Evolutionary conservation across 768 basidiomycete species (phyloP).

Genomic region (Ephemerocybe angulata): DNA sequence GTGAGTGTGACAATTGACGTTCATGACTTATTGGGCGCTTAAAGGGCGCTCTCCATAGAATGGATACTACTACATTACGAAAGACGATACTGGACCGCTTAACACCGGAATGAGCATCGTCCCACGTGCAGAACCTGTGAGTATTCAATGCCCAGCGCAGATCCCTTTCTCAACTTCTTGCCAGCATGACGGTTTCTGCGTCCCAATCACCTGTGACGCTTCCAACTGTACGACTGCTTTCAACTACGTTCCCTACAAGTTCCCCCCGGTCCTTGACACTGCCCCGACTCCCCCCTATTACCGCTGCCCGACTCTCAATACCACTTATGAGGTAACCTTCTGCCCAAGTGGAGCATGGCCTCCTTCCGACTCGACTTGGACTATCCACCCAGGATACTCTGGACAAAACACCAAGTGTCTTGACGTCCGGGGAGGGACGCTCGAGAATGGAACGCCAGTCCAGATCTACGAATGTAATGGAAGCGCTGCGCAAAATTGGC

Average conservation of each 20-base stretch:
- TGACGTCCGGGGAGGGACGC: slow-evolving; percentile 29
- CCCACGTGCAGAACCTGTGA: slow-evolving; percentile 9
- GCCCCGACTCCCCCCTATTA: slow-evolving; percentile 19
- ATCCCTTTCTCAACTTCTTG: neutral
- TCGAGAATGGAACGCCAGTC: slow-evolving; percentile 30
- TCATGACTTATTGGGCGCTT: neutral
- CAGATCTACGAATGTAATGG: slow-evolving; percentile 32
- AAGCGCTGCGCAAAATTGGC: slow-evolving; percentile 21
- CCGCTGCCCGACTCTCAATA: slow-evolving; percentile 16
- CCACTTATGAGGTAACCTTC: slow-evolving; percentile 22
- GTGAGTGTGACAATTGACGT: neutral
- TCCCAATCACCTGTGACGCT: slow-evolving; percentile 16
- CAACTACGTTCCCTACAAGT: slow-evolving; percentile 20
- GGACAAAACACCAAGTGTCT: slow-evolving; percentile 26
- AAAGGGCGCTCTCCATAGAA: slow-evolving; percentile 8
- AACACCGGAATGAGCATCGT: slow-evolving; percentile 25
- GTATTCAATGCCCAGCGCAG: neutral
- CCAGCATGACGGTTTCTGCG: slow-evolving; percentile 22
- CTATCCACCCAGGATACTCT: slow-evolving; percentile 13
- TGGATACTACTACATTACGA: slow-evolving; percentile 27
- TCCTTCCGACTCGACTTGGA: slow-evolving; percentile 5
- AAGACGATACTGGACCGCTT: slow-evolving; percentile 20
- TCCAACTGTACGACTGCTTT: slow-evolving; percentile 21
- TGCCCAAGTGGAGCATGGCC: slow-evolving; percentile 25
- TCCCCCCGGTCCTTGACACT: slow-evolving; percentile 15